Conservation (phyloP, 140 eudicot genomes). For the Stevia rebaudiana region DNA sequence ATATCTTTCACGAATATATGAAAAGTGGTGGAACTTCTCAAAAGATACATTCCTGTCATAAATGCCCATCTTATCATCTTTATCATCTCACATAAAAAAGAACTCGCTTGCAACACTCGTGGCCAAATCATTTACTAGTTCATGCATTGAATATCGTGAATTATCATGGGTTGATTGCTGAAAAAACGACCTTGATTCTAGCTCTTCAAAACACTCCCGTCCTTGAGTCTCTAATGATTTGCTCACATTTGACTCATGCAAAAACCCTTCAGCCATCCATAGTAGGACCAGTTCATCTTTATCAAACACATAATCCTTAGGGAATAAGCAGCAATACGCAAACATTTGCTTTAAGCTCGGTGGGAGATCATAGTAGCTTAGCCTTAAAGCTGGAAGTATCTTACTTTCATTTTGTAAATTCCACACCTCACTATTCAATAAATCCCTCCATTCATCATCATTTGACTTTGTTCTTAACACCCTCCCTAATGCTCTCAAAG, state of each 20-base stretch:
- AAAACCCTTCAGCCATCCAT: conserved; percentile 55
- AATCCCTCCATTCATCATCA: conserved; percentile 27
- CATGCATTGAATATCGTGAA: conserved; percentile 37
- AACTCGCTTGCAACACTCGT: conserved; percentile 35
- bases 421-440: conserved; percentile 43
- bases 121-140: conserved; percentile 39
- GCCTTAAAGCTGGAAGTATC: conserved; percentile 38
- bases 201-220: conserved; percentile 33
- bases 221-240: conserved; percentile 39
- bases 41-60: not conserved
- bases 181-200: conserved; percentile 43
- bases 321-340: conserved; percentile 44
- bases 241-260: not conserved
- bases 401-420: conserved; percentile 20
- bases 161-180: conserved; percentile 16
- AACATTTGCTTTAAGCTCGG: conserved; percentile 37
- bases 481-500: conserved; percentile 42
- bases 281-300: conserved; percentile 25
- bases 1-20: conserved; percentile 6
- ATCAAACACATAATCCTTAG: conserved; percentile 39
- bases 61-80: not conserved
- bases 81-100: conserved; percentile 27
- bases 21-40: not conserved
- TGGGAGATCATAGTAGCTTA: conserved; percentile 49
- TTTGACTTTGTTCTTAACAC: conserved; percentile 26